Conservation (phyloP, 768 basidiomycete species). For the Pisolithus marmoratus region DNA sequence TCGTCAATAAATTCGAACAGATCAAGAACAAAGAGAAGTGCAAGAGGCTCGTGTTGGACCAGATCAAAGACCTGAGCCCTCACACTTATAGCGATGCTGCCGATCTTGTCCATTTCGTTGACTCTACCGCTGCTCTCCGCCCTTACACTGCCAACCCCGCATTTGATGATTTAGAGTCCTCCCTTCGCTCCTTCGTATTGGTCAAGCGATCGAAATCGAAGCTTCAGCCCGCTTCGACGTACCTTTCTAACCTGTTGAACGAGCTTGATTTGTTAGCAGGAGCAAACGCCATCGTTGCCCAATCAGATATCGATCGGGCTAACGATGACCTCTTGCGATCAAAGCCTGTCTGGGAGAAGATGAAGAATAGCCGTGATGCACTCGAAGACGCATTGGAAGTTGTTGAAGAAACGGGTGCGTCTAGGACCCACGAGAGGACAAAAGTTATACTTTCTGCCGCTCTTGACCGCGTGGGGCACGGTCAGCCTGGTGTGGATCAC, state of each 20-base stretch:
- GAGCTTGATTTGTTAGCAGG: constrained; percentile 86
- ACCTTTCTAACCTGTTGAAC: constrained; percentile 81
- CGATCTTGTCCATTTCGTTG: constrained; percentile 97
- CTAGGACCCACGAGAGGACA: constrained; percentile 46
- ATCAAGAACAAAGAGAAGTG: constrained; percentile 96
- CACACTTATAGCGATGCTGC: constrained; percentile 84
- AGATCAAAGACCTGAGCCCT: constrained; percentile 92
- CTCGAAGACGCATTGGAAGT: constrained; percentile 75
- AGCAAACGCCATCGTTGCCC: constrained; percentile 84
- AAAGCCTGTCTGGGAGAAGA: constrained; percentile 83
- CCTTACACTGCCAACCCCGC: constrained; percentile 60
- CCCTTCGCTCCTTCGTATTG: constrained; percentile 90
- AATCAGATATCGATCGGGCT: constrained; percentile 68
- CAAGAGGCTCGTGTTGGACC: constrained; percentile 80
- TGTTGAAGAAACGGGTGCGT: constrained; percentile 71
- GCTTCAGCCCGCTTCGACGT: constrained; percentile 88
- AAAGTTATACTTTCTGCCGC: constrained; percentile 58
- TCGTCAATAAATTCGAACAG: constrained; percentile 96
- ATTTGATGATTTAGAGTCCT: constrained; percentile 85
- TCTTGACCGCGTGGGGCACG: constrained; percentile 70
- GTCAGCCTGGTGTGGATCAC: constrained; percentile 58
- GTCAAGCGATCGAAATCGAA: constrained; percentile 96
- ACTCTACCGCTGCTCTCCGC: constrained; percentile 72
- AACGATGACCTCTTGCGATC: constrained; percentile 58
- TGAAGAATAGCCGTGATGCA: constrained; percentile 65